Evolutionary conservation across 148 eudicot species (phyloP).

Genomic region (Polygonum maritimum): DNA sequence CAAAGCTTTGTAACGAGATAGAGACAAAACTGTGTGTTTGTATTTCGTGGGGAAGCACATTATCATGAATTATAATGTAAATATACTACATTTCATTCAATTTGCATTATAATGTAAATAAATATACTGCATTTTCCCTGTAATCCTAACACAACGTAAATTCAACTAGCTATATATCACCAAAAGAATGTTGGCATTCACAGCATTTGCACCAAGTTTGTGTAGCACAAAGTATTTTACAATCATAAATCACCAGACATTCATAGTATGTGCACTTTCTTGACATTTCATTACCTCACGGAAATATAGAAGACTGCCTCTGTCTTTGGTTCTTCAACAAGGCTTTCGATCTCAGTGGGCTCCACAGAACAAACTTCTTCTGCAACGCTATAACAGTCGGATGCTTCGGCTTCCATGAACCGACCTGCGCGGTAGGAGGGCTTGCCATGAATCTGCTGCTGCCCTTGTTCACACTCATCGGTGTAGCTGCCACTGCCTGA

Average conservation of each 20-base stretch:
- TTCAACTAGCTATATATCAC: background rate
- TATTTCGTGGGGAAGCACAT: too few species aligned
- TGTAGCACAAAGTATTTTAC: background rate
- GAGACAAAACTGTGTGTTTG: too few species aligned
- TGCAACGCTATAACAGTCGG: slow-evolving; percentile 82
- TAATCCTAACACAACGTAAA: too few species aligned
- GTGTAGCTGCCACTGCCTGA: slow-evolving; percentile 52
- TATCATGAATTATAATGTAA: too few species aligned
- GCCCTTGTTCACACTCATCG: slow-evolving; percentile 25
- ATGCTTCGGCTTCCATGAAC: slow-evolving; percentile 84
- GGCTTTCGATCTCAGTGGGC: slow-evolving; percentile 54
- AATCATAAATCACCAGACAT: background rate
- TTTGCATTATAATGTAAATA: too few species aligned
- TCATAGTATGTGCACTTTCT: background rate
- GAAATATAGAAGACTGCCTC: slow-evolving; percentile 43
- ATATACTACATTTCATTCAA: too few species aligned
- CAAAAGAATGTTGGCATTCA: too few species aligned
- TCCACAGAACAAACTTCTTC: slow-evolving; percentile 73
- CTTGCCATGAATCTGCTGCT: slow-evolving; percentile 71
- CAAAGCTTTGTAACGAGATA: too few species aligned
- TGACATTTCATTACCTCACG: slow-evolving; percentile 14
- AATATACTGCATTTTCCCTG: too few species aligned
- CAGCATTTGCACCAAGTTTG: background rate
- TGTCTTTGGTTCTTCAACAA: slow-evolving; percentile 24
- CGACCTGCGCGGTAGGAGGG: slow-evolving; percentile 53